These are phyloP conservation scores for Yamadazyma dendronema DNA, from an alignment of 1,139 yeast genomes.

Conservation along the genomic window DNA sequence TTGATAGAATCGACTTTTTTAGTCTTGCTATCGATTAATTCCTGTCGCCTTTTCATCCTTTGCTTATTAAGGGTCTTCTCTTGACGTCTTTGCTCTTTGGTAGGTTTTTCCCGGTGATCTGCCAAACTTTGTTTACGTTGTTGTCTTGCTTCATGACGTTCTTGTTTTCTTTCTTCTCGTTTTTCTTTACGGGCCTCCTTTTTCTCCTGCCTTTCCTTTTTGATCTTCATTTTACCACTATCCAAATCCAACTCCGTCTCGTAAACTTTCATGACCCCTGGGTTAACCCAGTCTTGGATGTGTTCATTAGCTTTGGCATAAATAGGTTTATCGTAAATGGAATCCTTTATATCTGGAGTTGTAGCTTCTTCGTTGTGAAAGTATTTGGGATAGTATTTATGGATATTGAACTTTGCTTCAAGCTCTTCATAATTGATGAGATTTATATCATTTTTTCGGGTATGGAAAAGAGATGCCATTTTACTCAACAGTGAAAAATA, in stretches of 20 bases:
- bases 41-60: slow-evolving; percentile 5
- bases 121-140: background rate
- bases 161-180: slow-evolving; percentile 9
- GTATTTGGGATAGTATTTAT: slow-evolving; percentile 40
- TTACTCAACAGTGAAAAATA: background rate
- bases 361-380: slow-evolving; percentile 39
- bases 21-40: slow-evolving; percentile 11
- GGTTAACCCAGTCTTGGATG: slow-evolving; percentile 20
- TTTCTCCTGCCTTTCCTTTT: slow-evolving; percentile 9
- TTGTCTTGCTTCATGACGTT: slow-evolving; percentile 9
- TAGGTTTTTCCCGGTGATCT: background rate
- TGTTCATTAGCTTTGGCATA: slow-evolving; percentile 41
- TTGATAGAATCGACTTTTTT: slow-evolving; percentile 8
- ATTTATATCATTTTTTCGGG: slow-evolving; percentile 13
- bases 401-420: slow-evolving; percentile 33
- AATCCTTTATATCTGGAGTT: slow-evolving; percentile 37
- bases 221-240: slow-evolving; percentile 16
- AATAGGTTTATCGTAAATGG: slow-evolving; percentile 41
- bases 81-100: slow-evolving; percentile 2
- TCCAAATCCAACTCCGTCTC: slow-evolving; percentile 18
- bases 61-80: slow-evolving; percentile 10
- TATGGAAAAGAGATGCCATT: slow-evolving; percentile 8
- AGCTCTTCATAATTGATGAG: slow-evolving; percentile 36
- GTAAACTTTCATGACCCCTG: slow-evolving; percentile 18
- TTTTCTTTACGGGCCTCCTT: slow-evolving; percentile 13